These are phyloP conservation scores for Metschnikowia bowlesiae DNA, from an alignment of 805 yeast genomes.

Conservation along the genomic window DNA sequence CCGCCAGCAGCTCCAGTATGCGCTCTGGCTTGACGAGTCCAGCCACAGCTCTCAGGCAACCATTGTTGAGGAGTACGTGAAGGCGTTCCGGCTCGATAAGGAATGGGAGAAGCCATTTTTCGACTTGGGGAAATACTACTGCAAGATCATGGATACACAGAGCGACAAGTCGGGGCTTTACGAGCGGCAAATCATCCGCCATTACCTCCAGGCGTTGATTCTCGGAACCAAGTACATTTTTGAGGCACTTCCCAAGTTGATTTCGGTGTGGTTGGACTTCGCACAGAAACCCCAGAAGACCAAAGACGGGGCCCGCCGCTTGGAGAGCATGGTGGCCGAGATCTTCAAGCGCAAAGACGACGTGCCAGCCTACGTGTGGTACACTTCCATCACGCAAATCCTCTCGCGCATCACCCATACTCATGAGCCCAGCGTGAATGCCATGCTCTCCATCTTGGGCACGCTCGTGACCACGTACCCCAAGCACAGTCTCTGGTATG, in stretches of 20 bases:
- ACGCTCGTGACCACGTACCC: constrained; percentile 65
- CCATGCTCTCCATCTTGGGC: constrained; percentile 55
- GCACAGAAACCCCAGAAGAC: constrained; percentile 28
- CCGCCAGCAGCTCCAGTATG: constrained; percentile 65
- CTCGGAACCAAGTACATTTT: constrained; percentile 62
- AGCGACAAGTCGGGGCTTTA: constrained; percentile 45
- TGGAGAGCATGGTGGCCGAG: constrained; percentile 46
- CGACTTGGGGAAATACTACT: constrained; percentile 73
- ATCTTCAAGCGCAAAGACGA: constrained; percentile 39
- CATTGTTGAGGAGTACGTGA: constrained; percentile 63
- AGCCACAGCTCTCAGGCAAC: constrained; percentile 75
- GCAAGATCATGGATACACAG: constrained; percentile 69
- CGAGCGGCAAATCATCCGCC: constrained; percentile 51
- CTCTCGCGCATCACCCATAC: constrained; percentile 72
- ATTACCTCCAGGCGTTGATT: constrained; percentile 56
- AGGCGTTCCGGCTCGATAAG: constrained; percentile 51
- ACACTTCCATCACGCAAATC: constrained; percentile 79
- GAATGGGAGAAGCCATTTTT: constrained; percentile 79
- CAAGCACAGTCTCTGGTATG: constrained; percentile 79
- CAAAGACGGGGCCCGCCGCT: constrained; percentile 30
- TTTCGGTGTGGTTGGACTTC: constrained; percentile 88
- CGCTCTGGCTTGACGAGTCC: constrained; percentile 84
- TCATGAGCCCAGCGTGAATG: constrained; percentile 49
- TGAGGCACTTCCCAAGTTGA: constrained; percentile 85
- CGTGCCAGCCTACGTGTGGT: constrained; percentile 62